These are phyloP conservation scores for Plasmodiophora brassicae DNA, from an alignment of 208 protist species.

Conservation along the genomic window DNA sequence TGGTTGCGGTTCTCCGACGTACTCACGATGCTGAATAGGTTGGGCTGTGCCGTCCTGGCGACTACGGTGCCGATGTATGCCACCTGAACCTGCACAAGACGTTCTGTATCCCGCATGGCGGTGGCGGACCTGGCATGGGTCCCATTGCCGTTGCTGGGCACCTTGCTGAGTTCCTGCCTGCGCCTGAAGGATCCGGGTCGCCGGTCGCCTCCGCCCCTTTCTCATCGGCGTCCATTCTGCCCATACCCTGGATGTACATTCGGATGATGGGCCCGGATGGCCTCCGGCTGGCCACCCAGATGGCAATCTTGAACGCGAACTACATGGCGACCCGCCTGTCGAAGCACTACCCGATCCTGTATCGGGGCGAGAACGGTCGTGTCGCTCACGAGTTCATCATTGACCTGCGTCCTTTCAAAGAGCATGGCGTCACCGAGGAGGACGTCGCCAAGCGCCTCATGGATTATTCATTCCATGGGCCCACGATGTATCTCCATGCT, in stretches of 20 bases:
- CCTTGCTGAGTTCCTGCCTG: conserved; percentile 59
- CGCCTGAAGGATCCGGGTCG: conserved; percentile 37
- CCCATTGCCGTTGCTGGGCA: conserved; percentile 82
- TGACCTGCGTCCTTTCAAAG: conserved; percentile 83
- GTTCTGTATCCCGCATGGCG: conserved; percentile 77
- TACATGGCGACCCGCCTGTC: conserved; percentile 87
- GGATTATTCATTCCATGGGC: conserved; percentile 92
- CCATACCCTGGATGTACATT: conserved; percentile 91
- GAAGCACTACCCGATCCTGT: conserved; percentile 85
- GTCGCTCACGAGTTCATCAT: conserved; percentile 96
- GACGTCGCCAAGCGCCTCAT: conserved; percentile 96
- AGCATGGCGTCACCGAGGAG: conserved; percentile 79
- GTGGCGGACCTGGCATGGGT: conserved; percentile 93
- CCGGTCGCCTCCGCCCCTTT: conserved; percentile 84
- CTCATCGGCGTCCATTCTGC: conserved; percentile 82
- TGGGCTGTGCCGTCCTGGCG: conserved; percentile 83
- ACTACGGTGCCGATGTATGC: conserved; percentile 92
- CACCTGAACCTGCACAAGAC: conserved; percentile 98
- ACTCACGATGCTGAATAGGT: conserved; percentile 59
- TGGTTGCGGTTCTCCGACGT: neutral
- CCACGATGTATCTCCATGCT: conserved; percentile 78
- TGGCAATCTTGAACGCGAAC: conserved; percentile 95
- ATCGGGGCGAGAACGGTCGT: conserved; percentile 54
- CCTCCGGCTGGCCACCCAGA: conserved; percentile 50
- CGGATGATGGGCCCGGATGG: conserved; percentile 81